Percentiles rank a stretch among this genome's conserved stretches.
phyloP scores from a whole-genome alignment of 1,139 yeast genomes.

The Zygosaccharomyces sapae region DNA sequence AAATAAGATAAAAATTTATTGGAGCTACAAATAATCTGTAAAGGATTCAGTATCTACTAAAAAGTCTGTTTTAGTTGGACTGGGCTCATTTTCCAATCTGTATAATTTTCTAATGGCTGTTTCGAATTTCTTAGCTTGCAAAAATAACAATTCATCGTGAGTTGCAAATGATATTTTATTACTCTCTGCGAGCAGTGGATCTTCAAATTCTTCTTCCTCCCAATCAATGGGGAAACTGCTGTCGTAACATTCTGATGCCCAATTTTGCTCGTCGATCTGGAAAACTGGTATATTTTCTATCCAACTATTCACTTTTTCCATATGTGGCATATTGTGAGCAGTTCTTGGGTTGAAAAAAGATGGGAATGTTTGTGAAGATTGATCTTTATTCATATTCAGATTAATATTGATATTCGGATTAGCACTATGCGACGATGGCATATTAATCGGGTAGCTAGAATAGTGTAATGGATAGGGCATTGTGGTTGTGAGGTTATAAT shows the following conservation, averaged over 20 bases:
- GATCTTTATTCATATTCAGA: conserved; percentile 3
- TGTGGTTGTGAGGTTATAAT: conserved; percentile 13
- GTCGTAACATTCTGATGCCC: conserved; percentile 25
- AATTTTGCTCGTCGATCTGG: conserved; percentile 17
- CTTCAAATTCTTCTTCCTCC: conserved; percentile 35
- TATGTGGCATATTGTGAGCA: conserved; percentile 54
- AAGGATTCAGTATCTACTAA: conserved; percentile 10
- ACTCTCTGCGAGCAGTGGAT: conserved; percentile 9
- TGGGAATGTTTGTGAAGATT: conserved; percentile 36
- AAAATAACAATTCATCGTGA: conserved; percentile 29
- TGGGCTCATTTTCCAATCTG: conserved; percentile 12
- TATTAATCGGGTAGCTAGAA: conserved; percentile 11
- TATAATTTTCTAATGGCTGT: conserved; percentile 29
- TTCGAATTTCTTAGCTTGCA: conserved; percentile 33
- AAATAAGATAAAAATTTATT: conserved; percentile 3
- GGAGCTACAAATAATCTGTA: conserved; percentile 13
- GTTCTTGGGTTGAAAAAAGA: conserved; percentile 52
- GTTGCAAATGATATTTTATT: conserved; percentile 19
- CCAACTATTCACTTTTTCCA: conserved; percentile 64
- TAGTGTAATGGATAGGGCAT: conserved; percentile 13
- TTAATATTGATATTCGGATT: not conserved
- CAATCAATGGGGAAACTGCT: conserved; percentile 27
- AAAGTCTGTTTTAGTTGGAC: conserved; percentile 6
- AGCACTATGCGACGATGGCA: conserved; percentile 1
- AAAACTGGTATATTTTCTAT: conserved; percentile 50